A percentile compares a stretch with the other conserved stretches of the same genome.
These are phyloP conservation scores for Onygena corvina DNA, from an alignment of 2,329 filamentous ascomycete species.

Conservation along the genomic window DNA sequence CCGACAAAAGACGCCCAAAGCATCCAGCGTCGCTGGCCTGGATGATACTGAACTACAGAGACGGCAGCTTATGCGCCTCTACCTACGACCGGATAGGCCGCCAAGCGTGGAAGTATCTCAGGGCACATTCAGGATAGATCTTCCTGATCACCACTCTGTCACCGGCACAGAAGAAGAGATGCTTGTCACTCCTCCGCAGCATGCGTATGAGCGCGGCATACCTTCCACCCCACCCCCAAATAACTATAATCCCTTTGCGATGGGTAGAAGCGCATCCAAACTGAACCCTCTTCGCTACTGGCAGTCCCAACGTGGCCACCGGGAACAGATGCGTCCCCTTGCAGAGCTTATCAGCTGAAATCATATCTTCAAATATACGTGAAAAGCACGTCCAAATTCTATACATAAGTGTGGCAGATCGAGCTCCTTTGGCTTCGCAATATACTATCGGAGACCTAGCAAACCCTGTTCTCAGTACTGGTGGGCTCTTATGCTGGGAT, in stretches of 20 bases:
- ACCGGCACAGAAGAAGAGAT: conserved; percentile 15
- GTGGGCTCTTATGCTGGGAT: too few relatives aligned
- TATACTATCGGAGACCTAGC: too few relatives aligned
- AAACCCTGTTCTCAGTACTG: too few relatives aligned
- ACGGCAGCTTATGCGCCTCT: conserved; percentile 28
- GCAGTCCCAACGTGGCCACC: conserved; percentile 1
- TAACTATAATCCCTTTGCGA: conserved; percentile 8
- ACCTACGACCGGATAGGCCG: conserved; percentile 23
- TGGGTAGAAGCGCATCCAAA: conserved; percentile 2
- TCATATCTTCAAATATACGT: too few relatives aligned
- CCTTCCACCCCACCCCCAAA: conserved; percentile 9
- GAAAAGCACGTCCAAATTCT: too few relatives aligned
- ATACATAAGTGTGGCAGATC: too few relatives aligned
- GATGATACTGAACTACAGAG: conserved; percentile 31
- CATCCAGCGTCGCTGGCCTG: conserved; percentile 13
- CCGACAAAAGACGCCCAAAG: neutral
- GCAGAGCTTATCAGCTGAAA: conserved; percentile 8
- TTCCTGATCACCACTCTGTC: conserved; percentile 16
- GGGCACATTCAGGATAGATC: conserved; percentile 22
- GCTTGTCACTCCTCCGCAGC: conserved; percentile 15
- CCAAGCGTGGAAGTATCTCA: conserved; percentile 20
- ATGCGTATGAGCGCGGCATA: conserved; percentile 11
- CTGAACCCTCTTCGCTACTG: conserved; percentile 6
- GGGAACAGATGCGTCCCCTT: neutral
- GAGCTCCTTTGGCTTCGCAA: too few relatives aligned